These are phyloP conservation scores for Funneliformis caledonium DNA, from an alignment of 371 early-diverging fungal species.

Conservation along the genomic window DNA sequence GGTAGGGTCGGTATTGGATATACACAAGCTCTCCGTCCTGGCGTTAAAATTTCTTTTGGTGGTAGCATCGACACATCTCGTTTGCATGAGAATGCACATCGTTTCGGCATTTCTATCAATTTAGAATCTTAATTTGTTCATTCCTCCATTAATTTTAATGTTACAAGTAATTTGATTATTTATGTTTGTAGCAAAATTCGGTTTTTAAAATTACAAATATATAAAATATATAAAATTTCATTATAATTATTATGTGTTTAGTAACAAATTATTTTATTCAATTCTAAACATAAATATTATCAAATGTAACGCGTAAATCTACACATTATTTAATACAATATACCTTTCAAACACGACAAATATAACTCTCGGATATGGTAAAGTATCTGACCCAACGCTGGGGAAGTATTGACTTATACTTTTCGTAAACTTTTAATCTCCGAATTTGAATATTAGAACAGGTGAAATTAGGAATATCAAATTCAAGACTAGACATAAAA, in stretches of 20 bases:
- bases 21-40: conserved; percentile 92
- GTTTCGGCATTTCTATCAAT: conserved; percentile 89
- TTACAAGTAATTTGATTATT: background rate
- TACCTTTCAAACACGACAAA: conserved; percentile 30
- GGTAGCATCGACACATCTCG: conserved; percentile 91
- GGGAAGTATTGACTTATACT: conserved; percentile 30
- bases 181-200: too few species aligned
- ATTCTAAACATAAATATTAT: background rate
- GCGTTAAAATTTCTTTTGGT: conserved; percentile 93
- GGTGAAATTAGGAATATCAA: conserved; percentile 40
- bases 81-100: conserved; percentile 93
- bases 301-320: background rate
- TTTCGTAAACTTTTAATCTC: conserved; percentile 33
- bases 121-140: conserved; percentile 74
- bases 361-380: conserved; percentile 37
- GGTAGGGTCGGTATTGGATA: conserved; percentile 93
- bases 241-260: too few species aligned
- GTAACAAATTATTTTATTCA: background rate
- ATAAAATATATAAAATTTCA: too few species aligned
- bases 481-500: conserved; percentile 31
- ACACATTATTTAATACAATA: background rate
- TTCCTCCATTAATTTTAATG: background rate
- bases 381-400: conserved; percentile 41
- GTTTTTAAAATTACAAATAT: too few species aligned
- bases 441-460: conserved; percentile 34